phyloP scores from a whole-genome alignment of 805 yeast species.

The Wickerhamiella azyma region DNA sequence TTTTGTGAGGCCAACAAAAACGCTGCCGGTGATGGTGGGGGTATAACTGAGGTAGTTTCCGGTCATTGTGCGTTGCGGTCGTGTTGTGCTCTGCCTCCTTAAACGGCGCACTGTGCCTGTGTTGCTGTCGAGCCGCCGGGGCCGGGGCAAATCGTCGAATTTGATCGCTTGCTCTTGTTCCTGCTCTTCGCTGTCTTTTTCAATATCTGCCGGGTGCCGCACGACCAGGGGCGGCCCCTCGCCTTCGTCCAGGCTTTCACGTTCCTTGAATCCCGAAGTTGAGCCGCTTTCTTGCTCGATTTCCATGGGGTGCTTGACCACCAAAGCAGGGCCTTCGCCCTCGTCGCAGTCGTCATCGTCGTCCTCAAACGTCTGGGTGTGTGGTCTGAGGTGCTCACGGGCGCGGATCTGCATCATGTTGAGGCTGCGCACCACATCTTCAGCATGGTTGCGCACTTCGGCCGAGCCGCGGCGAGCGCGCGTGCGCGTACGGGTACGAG shows the following conservation, averaged over 20 bases:
- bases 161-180: background rate
- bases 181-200: constrained; percentile 17
- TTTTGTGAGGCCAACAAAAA: constrained; percentile 67
- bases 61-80: constrained; percentile 19
- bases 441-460: background rate
- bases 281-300: constrained; percentile 28
- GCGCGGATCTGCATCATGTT: constrained; percentile 47
- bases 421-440: constrained; percentile 69
- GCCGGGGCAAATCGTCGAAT: constrained; percentile 2
- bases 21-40: constrained; percentile 86
- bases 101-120: background rate
- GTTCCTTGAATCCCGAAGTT: background rate
- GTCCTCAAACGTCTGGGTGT: background rate
- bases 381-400: background rate
- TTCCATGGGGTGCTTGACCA: constrained; percentile 68
- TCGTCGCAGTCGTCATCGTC: constrained; percentile 27
- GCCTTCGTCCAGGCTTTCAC: constrained; percentile 27
- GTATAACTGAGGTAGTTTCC: constrained; percentile 65
- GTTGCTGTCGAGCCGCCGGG: background rate
- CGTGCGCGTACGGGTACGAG: constrained; percentile 37
- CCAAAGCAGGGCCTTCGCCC: constrained; percentile 64
- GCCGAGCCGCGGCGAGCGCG: constrained; percentile 16
- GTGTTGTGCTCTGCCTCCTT: background rate
- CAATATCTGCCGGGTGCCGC: constrained; percentile 64
- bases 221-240: constrained; percentile 72